Evolutionary conservation across 306 rosid genomes (phyloP).

Genomic region (Quercus berberidifolia): DNA sequence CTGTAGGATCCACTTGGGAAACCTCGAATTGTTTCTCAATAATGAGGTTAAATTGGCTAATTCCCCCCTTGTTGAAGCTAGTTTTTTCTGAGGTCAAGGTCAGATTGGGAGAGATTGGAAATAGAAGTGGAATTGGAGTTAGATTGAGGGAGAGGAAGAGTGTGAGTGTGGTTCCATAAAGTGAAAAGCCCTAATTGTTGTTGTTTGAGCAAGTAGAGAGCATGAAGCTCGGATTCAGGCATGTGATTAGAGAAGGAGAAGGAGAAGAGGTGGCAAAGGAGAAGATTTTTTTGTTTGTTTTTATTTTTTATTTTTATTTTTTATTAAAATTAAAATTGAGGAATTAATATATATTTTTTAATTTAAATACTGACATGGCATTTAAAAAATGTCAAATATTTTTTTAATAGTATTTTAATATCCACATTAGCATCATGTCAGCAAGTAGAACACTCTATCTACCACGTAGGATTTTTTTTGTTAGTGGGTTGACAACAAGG

Average conservation of each 20-base stretch:
- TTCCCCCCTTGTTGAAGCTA: constrained; percentile 73
- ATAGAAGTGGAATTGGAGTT: not conserved
- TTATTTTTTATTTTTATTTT: too few species aligned
- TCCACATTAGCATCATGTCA: too few species aligned
- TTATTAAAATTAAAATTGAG: too few species aligned
- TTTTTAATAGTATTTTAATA: too few species aligned
- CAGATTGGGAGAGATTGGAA: constrained; percentile 11
- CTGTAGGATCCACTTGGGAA: constrained; percentile 74
- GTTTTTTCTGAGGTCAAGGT: constrained; percentile 61
- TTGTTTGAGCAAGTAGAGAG: constrained; percentile 61
- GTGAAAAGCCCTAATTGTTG: constrained; percentile 60
- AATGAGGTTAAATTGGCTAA: not conserved
- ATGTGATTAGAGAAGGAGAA: constrained; percentile 40
- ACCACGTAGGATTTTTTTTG: fast-evolving
- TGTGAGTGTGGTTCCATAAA: constrained; percentile 42
- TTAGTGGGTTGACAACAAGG: too few species aligned
- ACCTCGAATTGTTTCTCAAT: constrained; percentile 60
- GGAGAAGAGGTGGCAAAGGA: constrained; percentile 41
- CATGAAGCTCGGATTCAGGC: constrained; percentile 81
- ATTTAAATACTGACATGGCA: too few species aligned
- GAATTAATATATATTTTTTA: too few species aligned
- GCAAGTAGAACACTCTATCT: too few species aligned
- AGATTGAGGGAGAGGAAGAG: too few species aligned
- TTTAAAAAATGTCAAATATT: too few species aligned
- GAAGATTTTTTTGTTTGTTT: too few species aligned